Base-by-base conservation (phyloP, 108 stramenopile species). In the Pseudonitzschia multiseries region DNA sequence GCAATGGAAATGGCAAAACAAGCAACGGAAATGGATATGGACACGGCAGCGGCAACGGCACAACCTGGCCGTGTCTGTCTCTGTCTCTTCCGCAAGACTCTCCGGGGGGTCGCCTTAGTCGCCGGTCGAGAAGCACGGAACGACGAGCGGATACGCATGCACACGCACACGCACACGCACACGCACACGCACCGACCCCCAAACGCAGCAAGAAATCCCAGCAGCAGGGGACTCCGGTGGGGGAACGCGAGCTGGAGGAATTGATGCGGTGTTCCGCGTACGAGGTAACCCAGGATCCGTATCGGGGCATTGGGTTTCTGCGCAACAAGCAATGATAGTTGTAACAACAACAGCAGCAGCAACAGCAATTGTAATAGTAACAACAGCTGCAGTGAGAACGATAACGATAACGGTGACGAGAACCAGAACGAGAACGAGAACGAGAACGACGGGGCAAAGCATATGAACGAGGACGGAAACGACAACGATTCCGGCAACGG, bases 231-330 rank as follows among this genome's bases (percentile, higher is more conserved):
- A 12, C 12, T 48, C 32, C 62, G 9, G 33, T 63, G 18, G 76
- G 76, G 57, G 70, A 71, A 32, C 21, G 4, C 31, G 70, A 70
- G 43, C 24, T 76, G 22, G 52, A 69, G 43, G 73, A 57, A 22
- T 76, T 78, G 24, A 73, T 86, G 60, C 77, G 78, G 54, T 24
- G 65, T 66, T 82, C 88, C 2, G 67, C 79, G 21, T 92, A 90
- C 59, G 91, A 92, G 65, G 67, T 83, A 5, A 53, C 54, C 28
- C 67, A 79, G 14, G 91, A 92, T 79, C 87, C 91, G 15, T 92
- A 88, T 57, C 77, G 91, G 21, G 91, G 91, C 18, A 69, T 86
- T 18, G 42, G 42, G 65, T 62, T 56, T 40, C 48, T 69, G 53
- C 21, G 15, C 20, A 0, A 0, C 20, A 28, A 20, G 27, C 36